Conservation (phyloP, 1,284 basidiomycete species). For the Phellinidium pouzarii region DNA sequence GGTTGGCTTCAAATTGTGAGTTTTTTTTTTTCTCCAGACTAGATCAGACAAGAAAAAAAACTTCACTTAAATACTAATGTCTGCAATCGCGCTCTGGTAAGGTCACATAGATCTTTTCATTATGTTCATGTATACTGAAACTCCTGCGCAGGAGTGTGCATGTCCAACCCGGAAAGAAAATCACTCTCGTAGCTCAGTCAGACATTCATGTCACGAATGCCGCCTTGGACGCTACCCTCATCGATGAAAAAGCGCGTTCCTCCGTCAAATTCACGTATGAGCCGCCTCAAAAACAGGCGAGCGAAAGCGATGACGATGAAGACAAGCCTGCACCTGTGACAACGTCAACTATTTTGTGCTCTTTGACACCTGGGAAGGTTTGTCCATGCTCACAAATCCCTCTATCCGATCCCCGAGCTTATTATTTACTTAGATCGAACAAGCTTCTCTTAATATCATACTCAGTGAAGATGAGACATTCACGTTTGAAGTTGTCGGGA, state of each 20-base stretch:
- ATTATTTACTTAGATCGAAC: conserved; percentile 57
- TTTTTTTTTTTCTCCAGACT: background rate
- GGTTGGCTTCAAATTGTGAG: background rate
- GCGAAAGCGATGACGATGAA: conserved; percentile 45
- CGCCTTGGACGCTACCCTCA: conserved; percentile 70
- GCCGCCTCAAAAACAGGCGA: conserved; percentile 40
- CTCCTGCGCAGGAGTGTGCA: conserved; percentile 46
- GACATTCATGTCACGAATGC: conserved; percentile 84
- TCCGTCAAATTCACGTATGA: conserved; percentile 75
- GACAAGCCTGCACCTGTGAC: conserved; percentile 36
- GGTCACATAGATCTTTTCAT: conserved; percentile 22
- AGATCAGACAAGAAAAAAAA: conserved; percentile 5
- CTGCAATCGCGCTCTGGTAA: conserved; percentile 58
- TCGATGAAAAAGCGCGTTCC: conserved; percentile 59
- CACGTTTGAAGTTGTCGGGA: conserved; percentile 71
- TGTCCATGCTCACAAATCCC: conserved; percentile 18
- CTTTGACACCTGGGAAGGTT: conserved; percentile 71
- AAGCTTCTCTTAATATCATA: conserved; percentile 68
- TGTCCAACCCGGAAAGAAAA: conserved; percentile 56
- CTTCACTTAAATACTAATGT: conserved; percentile 35
- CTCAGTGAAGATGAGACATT: conserved; percentile 69
- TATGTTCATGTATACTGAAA: conserved; percentile 17
- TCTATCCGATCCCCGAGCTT: background rate
- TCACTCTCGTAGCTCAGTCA: conserved; percentile 54
- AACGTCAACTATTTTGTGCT: conserved; percentile 51